Percentiles rank a stretch among this genome's conserved stretches.
Evolutionary conservation across 2,329 filamentous ascomycete genomes (phyloP).

Genomic region (Biscogniauxia mediterranea): DNA sequence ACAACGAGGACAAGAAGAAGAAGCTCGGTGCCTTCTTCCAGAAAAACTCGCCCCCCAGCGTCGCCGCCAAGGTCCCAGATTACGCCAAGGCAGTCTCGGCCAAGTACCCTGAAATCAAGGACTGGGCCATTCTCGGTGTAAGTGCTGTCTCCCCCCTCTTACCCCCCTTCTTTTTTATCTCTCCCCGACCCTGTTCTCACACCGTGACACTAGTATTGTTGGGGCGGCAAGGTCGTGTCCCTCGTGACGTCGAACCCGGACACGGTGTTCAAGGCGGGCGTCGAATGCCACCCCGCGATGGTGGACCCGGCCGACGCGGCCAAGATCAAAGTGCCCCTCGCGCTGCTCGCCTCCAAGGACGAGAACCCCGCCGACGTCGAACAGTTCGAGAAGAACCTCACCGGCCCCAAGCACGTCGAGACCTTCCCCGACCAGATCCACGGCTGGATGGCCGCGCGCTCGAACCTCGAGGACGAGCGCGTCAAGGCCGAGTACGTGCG

Average conservation of each 20-base stretch:
- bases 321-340: constrained; percentile 59
- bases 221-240: constrained; percentile 67
- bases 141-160: constrained; percentile 24
- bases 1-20: constrained; percentile 63
- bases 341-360: constrained; percentile 64
- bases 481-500: constrained; percentile 62
- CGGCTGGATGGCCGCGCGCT: constrained; percentile 71
- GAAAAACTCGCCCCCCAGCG: constrained; percentile 46
- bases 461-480: constrained; percentile 54
- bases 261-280: constrained; percentile 56
- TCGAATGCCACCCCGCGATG: constrained; percentile 60
- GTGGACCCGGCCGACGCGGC: constrained; percentile 61
- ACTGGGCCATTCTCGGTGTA: constrained; percentile 61
- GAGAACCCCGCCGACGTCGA: constrained; percentile 55
- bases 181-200: background rate
- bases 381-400: constrained; percentile 54
- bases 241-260: constrained; percentile 47
- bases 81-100: constrained; percentile 52
- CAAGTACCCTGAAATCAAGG: constrained; percentile 53
- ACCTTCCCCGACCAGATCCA: constrained; percentile 67
- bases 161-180: background rate
- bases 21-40: constrained; percentile 57
- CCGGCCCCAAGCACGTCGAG: constrained; percentile 59
- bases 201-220: constrained; percentile 54
- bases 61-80: constrained; percentile 51